Base-by-base conservation (phyloP, 169 alveolate species). In the Eimeria falciformis region DNA sequence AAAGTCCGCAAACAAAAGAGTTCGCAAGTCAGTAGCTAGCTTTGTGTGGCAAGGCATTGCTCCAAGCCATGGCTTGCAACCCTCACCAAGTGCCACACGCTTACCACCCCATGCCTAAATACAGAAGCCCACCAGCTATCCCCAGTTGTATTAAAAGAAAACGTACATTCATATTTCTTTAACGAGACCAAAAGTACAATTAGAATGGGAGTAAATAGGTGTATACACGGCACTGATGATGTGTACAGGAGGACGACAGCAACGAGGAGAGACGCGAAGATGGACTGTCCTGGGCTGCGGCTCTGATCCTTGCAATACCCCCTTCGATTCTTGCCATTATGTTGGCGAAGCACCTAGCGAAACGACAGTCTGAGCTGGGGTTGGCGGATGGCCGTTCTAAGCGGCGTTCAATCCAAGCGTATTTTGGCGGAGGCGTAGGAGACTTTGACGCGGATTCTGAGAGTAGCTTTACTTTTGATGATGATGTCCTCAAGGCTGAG, bases 261-360 rank as follows among this genome's bases (percentile, higher is more conserved):
- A n/a, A 62, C 5, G 27, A 62, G 9, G 27, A 27, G 33, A 66
- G 27, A 27, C 53, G 81, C 29, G 81, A 69, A 69, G 81, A 69
- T 3, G 47, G 45, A 7, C 40, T 69, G 27, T 69, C 81, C 0
- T 69, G 81, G 81, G 81, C 81, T 69, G 81, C 81, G 5, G 81
- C 81, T 5, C 14, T 69, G 55, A 9, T 69, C n/a, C 55, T 69
- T 3, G 40, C 81, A 3, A 69, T 69, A 7, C 81, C 81, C 1
- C 81, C 81, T 6, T 69, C 81, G 3, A 69, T 69, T 29, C 53
- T 69, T 27, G 47, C 81, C 1, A 69, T 69, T 37, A 14, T 69
- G 9, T 18, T 69, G 3, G 81, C 81, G 9, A 45, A 69, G 6
- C 81, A 69, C n/a, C 4, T 69, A 0, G 45, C 81, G 1, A 69